phyloP scores from a whole-genome alignment of 1,139 yeast genomes.

The Scheffersomyces lignicola region DNA sequence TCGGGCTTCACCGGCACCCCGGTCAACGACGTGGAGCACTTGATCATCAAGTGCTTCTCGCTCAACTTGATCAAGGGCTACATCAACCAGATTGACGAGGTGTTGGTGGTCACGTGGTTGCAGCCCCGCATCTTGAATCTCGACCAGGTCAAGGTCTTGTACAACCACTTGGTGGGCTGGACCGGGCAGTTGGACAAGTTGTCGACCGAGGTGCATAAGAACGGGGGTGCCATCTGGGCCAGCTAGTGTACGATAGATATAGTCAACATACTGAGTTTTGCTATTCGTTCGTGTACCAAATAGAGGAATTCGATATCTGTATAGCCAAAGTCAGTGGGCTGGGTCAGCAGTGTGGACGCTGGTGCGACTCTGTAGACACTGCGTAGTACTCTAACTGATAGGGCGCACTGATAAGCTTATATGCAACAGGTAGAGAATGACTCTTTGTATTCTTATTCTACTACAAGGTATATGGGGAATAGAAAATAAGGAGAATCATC shows the following conservation, averaged over 20 bases:
- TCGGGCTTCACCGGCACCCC: constrained; percentile 69
- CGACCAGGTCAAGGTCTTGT: constrained; percentile 77
- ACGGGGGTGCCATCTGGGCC: constrained; percentile 45
- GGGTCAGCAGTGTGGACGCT: background rate
- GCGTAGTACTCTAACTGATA: background rate
- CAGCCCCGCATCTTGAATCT: constrained; percentile 91
- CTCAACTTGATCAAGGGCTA: constrained; percentile 80
- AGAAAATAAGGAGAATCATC: too few relatives aligned
- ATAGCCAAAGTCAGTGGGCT: background rate
- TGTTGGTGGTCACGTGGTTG: constrained; percentile 86
- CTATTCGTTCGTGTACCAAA: too few relatives aligned
- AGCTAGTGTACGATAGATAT: too few relatives aligned
- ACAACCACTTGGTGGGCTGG: constrained; percentile 75
- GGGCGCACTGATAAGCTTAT: background rate
- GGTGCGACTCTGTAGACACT: background rate
- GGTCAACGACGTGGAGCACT: constrained; percentile 77
- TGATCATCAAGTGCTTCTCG: constrained; percentile 89
- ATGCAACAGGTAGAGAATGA: background rate
- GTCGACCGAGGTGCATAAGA: constrained; percentile 43
- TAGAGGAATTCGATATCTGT: background rate
- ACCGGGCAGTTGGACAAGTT: constrained; percentile 67
- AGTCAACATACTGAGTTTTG: too few relatives aligned
- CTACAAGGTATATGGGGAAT: too few relatives aligned
- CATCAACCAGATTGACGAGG: constrained; percentile 81
- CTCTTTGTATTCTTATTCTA: too few relatives aligned